These are phyloP conservation scores for Cucumis cinereus DNA, from an alignment of 306 rosid species.

Conservation along the genomic window DNA sequence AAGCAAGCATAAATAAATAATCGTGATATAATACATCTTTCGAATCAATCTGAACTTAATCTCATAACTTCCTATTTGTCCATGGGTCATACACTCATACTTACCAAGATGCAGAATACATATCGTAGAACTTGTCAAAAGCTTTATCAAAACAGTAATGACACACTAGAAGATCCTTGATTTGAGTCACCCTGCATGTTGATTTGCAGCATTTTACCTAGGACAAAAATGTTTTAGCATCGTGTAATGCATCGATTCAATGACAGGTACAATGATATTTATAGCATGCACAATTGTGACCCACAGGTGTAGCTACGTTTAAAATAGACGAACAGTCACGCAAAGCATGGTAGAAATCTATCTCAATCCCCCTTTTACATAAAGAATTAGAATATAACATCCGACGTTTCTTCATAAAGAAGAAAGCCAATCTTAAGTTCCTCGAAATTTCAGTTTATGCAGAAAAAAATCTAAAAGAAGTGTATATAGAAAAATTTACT, in stretches of 20 bases:
- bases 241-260: slow-evolving; percentile 7
- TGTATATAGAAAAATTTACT: background rate
- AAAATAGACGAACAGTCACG: background rate
- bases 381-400: background rate
- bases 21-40: background rate
- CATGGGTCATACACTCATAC: background rate
- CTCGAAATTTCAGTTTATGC: background rate
- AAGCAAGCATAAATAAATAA: too few relatives aligned
- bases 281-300: background rate
- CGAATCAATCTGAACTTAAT: background rate
- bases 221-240: slow-evolving; percentile 10
- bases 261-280: background rate
- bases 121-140: slow-evolving; percentile 77
- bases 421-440: background rate
- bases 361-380: background rate
- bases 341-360: background rate
- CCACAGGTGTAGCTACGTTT: background rate
- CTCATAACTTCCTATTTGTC: background rate
- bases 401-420: background rate
- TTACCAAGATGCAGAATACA: slow-evolving; percentile 81
- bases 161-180: slow-evolving; percentile 69
- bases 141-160: slow-evolving; percentile 77
- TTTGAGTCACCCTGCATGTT: slow-evolving; percentile 64
- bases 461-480: too few relatives aligned
- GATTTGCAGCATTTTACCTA: slow-evolving; percentile 88